Evolutionary conservation across 2,329 filamentous ascomycete species (phyloP).

Genomic region (Rutstroemia sydowiana): DNA sequence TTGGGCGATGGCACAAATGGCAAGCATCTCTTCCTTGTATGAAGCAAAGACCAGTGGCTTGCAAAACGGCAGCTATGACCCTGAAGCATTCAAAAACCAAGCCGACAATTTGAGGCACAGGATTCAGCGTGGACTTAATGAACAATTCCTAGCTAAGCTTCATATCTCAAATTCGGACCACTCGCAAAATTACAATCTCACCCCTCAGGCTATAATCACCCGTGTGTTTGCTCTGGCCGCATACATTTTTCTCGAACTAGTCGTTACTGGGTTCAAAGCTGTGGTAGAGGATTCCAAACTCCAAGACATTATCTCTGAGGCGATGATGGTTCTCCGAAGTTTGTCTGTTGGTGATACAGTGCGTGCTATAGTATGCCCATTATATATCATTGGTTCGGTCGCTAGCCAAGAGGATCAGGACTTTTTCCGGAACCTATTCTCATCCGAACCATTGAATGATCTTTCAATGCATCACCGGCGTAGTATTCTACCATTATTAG

Average conservation of each 20-base stretch:
- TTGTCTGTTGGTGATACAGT: conserved; percentile 13
- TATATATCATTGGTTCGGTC: conserved; percentile 24
- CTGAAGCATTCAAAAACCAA: conserved; percentile 10
- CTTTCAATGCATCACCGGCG: conserved; percentile 22
- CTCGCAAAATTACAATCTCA: neutral
- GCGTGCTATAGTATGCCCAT: conserved; percentile 19
- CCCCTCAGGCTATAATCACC: conserved; percentile 15
- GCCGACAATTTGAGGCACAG: conserved; percentile 17
- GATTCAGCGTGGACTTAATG: conserved; percentile 17
- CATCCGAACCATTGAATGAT: conserved; percentile 21
- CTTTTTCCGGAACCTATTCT: conserved; percentile 22
- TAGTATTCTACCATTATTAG: conserved; percentile 23
- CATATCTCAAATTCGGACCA: conserved; percentile 11
- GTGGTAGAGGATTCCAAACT: conserved; percentile 10
- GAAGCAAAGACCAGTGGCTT: conserved; percentile 47
- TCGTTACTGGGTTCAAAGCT: conserved; percentile 19
- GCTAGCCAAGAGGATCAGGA: conserved; percentile 19
- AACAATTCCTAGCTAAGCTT: conserved; percentile 14
- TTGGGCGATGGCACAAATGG: conserved; percentile 48
- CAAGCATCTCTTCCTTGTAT: conserved; percentile 45
- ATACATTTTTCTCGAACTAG: conserved; percentile 23
- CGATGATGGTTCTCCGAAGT: conserved; percentile 19
- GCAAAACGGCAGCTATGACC: conserved; percentile 13
- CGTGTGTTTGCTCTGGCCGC: conserved; percentile 20
- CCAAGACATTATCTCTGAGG: conserved; percentile 13